These are phyloP conservation scores for Phytophthora meadii DNA, from an alignment of 352 stramenopile genomes.

Conservation along the genomic window DNA sequence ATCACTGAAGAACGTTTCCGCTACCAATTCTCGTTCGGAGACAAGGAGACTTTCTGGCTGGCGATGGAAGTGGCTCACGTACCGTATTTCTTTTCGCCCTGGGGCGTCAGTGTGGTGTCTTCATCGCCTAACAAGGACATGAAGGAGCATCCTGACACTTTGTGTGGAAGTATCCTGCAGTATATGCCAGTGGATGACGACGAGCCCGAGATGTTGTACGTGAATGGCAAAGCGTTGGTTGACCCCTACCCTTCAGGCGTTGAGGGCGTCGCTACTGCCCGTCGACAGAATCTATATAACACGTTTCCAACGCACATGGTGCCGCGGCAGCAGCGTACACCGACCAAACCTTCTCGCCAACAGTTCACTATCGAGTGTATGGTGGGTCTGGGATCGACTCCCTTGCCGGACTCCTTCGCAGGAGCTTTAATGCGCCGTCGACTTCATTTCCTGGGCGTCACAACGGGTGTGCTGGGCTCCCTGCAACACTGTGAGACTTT, in stretches of 20 bases:
- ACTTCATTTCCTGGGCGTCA: conserved; percentile 48
- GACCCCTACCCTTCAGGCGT: conserved; percentile 39
- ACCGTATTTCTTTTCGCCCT: conserved; percentile 53
- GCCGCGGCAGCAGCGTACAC: conserved; percentile 43
- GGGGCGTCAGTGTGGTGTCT: conserved; percentile 46
- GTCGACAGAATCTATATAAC: conserved; percentile 53
- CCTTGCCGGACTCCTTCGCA: conserved; percentile 43
- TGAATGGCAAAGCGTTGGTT: conserved; percentile 34
- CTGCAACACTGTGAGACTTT: conserved; percentile 47
- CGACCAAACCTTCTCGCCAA: conserved; percentile 19
- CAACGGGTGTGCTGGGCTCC: conserved; percentile 33
- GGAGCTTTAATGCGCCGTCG: conserved; percentile 44
- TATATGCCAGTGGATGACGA: conserved; percentile 31
- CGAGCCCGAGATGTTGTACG: conserved; percentile 34
- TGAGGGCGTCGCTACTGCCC: conserved; percentile 16
- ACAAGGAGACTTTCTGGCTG: conserved; percentile 60
- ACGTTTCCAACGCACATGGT: conserved; percentile 58
- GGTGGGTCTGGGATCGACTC: conserved; percentile 50
- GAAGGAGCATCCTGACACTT: conserved; percentile 35
- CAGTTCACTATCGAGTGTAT: conserved; percentile 52
- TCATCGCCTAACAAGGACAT: conserved; percentile 47
- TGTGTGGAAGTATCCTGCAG: conserved; percentile 36
- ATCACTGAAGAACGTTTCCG: conserved; percentile 42
- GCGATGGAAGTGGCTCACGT: conserved; percentile 49
- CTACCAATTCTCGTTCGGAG: conserved; percentile 41